These are phyloP conservation scores for Pseudogymnoascus sp. DNA, from an alignment of 2,329 filamentous ascomycete genomes.

Conservation along the genomic window DNA sequence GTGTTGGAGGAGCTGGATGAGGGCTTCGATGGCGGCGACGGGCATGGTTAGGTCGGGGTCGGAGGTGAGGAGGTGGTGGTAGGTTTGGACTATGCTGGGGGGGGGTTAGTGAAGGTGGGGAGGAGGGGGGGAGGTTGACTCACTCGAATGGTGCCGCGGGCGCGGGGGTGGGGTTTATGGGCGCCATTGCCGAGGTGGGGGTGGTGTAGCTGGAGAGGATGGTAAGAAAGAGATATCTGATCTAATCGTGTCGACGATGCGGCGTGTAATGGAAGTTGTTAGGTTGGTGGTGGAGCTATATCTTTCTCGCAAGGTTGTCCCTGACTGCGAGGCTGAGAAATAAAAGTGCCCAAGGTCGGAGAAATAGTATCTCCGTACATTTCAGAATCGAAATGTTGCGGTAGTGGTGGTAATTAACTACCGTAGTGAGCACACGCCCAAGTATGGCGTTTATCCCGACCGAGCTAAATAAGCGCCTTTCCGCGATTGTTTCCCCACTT, in stretches of 20 bases:
- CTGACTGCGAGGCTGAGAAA: slow-evolving; percentile 4
- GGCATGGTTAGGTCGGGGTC: slow-evolving; percentile 91
- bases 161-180: neutral
- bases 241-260: neutral
- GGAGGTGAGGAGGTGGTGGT: slow-evolving; percentile 53
- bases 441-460: slow-evolving; percentile 1
- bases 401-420: neutral
- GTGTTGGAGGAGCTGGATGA: slow-evolving; percentile 78
- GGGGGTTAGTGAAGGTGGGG: neutral
- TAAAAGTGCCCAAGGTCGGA: neutral
- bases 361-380: neutral
- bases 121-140: neutral
- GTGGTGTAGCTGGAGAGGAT: neutral
- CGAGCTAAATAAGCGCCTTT: neutral
- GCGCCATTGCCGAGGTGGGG: neutral
- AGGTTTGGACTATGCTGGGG: slow-evolving; percentile 52
- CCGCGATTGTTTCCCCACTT: neutral
- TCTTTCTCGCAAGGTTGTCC: slow-evolving; percentile 1
- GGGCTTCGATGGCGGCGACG: slow-evolving; percentile 84
- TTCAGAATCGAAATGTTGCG: neutral
- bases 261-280: neutral
- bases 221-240: neutral
- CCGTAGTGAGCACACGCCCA: neutral
- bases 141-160: neutral
- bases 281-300: neutral